Percentiles rank a stretch among this genome's conserved stretches.
phyloP scores from a whole-genome alignment of 768 basidiomycete genomes.

The Pleurotus citrinopileatus region DNA sequence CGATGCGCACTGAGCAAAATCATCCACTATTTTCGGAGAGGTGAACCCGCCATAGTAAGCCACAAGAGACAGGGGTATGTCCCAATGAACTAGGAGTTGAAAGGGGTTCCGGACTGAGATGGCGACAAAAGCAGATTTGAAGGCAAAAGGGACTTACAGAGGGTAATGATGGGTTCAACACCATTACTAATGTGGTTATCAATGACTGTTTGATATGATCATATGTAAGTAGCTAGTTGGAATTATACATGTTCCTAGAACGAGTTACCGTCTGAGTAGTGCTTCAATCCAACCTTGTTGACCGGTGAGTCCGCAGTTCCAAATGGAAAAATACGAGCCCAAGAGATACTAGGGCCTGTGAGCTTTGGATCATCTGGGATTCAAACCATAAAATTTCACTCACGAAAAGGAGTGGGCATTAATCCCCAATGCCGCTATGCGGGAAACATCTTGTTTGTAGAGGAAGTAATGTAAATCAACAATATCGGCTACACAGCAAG shows the following conservation, averaged over 20 bases:
- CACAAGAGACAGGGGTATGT: constrained; percentile 42
- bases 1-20: constrained; percentile 39
- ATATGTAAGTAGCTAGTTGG: neutral
- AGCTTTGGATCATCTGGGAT: neutral
- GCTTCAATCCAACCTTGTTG: constrained; percentile 43
- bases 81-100: constrained; percentile 40
- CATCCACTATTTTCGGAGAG: constrained; percentile 41
- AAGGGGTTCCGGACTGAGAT: neutral
- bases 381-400: constrained; percentile 11
- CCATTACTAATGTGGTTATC: constrained; percentile 39
- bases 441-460: constrained; percentile 49
- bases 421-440: constrained; percentile 48
- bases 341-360: constrained; percentile 36
- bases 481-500: constrained; percentile 33
- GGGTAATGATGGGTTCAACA: constrained; percentile 45
- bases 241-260: too few species aligned
- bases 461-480: constrained; percentile 49
- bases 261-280: constrained; percentile 41
- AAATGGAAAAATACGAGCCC: constrained; percentile 51
- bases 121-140: neutral
- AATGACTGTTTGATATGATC: constrained; percentile 31
- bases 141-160: constrained; percentile 34
- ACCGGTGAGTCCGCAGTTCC: constrained; percentile 47
- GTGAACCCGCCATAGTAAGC: constrained; percentile 51
- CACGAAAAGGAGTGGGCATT: constrained; percentile 54